These are phyloP conservation scores for Candida nitratophila DNA, from an alignment of 805 yeast genomes.

Conservation along the genomic window DNA sequence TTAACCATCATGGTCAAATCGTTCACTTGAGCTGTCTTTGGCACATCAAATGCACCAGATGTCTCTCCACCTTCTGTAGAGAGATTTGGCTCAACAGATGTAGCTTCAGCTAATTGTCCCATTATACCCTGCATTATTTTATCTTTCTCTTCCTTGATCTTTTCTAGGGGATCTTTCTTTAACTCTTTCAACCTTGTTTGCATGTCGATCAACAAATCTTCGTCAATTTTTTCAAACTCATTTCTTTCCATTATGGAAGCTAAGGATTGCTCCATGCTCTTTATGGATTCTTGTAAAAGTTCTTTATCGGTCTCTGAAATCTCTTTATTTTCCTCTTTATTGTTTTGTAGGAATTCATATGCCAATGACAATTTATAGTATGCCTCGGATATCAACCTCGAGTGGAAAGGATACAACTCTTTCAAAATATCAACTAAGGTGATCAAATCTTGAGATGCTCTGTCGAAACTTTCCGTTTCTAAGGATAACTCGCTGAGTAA, in stretches of 20 bases:
- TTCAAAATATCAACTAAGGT: conserved; percentile 48
- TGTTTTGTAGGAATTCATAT: conserved; percentile 59
- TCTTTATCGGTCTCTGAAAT: conserved; percentile 38
- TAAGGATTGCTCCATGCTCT: conserved; percentile 32
- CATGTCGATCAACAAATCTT: conserved; percentile 47
- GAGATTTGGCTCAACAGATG: conserved; percentile 4
- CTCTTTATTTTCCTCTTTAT: conserved; percentile 25
- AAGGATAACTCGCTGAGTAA: conserved; percentile 83
- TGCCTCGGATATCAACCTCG: conserved; percentile 65
- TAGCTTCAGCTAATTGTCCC: conserved; percentile 34
- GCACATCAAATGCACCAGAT: not conserved
- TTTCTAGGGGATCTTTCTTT: conserved; percentile 42
- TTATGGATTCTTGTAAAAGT: conserved; percentile 47
- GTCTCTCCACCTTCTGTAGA: not conserved
- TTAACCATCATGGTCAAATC: conserved; percentile 59
- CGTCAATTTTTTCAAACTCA: conserved; percentile 32
- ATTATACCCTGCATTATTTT: conserved; percentile 50
- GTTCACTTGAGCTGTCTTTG: conserved; percentile 30
- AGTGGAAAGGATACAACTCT: conserved; percentile 41
- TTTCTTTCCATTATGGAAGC: conserved; percentile 37
- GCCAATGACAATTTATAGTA: conserved; percentile 79
- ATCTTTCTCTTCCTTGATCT: conserved; percentile 41
- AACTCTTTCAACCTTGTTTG: conserved; percentile 50
- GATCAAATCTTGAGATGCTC: conserved; percentile 65
- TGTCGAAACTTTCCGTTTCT: conserved; percentile 81